Evolutionary conservation across 2,329 filamentous ascomycete species (phyloP).

Genomic region (Aureobasidium musti): DNA sequence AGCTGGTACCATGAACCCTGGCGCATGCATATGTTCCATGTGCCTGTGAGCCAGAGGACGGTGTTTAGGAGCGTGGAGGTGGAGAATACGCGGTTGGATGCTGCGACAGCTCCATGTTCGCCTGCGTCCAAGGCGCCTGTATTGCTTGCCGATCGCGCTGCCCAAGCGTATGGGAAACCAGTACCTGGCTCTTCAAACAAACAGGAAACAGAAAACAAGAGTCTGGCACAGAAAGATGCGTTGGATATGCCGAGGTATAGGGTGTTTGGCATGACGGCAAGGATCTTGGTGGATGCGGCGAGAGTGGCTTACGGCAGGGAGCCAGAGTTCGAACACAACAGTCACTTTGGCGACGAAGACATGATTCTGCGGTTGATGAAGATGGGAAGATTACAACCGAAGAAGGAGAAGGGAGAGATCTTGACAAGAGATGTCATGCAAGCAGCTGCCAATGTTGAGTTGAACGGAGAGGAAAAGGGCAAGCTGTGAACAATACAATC

Average conservation of each 20-base stretch:
- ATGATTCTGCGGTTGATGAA: conserved; percentile 61
- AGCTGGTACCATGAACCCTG: conserved; percentile 77
- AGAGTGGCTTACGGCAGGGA: conserved; percentile 78
- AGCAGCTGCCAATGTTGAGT: conserved; percentile 16
- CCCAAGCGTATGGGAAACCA: conserved; percentile 3
- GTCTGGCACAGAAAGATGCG: conserved; percentile 32
- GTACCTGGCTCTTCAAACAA: conserved; percentile 39
- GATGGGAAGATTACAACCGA: conserved; percentile 58
- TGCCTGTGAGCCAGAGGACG: conserved; percentile 62
- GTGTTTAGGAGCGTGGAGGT: conserved; percentile 27
- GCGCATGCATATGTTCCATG: conserved; percentile 89
- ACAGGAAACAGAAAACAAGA: conserved; percentile 43
- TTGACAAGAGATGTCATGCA: conserved; percentile 43
- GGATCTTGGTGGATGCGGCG: conserved; percentile 85
- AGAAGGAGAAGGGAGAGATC: conserved; percentile 54
- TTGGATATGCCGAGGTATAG: conserved; percentile 58
- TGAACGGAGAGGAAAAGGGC: conserved; percentile 6
- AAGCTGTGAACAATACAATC: conserved; percentile 1
- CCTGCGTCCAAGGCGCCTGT: conserved; percentile 10
- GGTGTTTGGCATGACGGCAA: conserved; percentile 93
- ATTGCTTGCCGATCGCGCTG: conserved; percentile 9
- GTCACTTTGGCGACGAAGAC: conserved; percentile 65
- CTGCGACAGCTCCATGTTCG: conserved; percentile 24
- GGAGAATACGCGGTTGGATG: conserved; percentile 26
- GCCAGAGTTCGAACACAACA: conserved; percentile 78